These are phyloP conservation scores for Thelonectria discophora DNA, from an alignment of 2,329 filamentous ascomycete species.

Conservation along the genomic window DNA sequence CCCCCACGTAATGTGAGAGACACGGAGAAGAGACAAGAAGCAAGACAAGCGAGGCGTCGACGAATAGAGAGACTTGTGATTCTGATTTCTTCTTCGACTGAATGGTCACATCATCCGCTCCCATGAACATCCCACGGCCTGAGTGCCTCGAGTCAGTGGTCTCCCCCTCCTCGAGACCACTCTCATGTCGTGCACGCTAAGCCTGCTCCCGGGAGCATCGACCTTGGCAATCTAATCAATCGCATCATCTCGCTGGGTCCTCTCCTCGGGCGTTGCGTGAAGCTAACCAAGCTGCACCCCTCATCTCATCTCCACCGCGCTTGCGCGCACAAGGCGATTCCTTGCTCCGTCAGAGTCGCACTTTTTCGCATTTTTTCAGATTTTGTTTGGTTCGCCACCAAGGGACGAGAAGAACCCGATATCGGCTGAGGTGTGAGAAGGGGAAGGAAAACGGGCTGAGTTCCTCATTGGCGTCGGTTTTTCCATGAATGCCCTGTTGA, in stretches of 20 bases:
- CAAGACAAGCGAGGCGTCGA: too few species aligned
- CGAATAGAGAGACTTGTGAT: too few species aligned
- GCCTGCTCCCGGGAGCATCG: background rate
- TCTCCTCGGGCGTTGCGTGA: background rate
- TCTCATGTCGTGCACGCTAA: background rate
- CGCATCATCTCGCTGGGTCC: background rate
- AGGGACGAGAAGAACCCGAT: background rate
- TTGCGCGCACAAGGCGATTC: background rate
- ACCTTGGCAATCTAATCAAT: conserved; percentile 6
- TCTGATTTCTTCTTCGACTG: too few species aligned
- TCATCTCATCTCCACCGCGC: background rate
- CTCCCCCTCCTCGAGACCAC: too few species aligned
- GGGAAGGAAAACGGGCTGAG: too few species aligned
- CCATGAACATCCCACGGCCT: too few species aligned
- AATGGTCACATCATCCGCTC: too few species aligned
- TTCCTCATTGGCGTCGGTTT: too few species aligned
- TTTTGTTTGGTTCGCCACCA: background rate
- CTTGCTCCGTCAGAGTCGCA: background rate
- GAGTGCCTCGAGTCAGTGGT: too few species aligned
- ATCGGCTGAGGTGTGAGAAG: background rate
- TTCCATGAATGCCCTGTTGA: too few species aligned
- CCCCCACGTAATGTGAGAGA: background rate
- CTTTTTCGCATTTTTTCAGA: too few species aligned
- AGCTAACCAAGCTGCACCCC: too few species aligned
- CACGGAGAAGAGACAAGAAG: background rate